Percentiles rank a stretch among this genome's conserved stretches.
Evolutionary conservation across 495 filamentous ascomycete species (phyloP).

Genomic region (Annulohypoxylon maeteangense): DNA sequence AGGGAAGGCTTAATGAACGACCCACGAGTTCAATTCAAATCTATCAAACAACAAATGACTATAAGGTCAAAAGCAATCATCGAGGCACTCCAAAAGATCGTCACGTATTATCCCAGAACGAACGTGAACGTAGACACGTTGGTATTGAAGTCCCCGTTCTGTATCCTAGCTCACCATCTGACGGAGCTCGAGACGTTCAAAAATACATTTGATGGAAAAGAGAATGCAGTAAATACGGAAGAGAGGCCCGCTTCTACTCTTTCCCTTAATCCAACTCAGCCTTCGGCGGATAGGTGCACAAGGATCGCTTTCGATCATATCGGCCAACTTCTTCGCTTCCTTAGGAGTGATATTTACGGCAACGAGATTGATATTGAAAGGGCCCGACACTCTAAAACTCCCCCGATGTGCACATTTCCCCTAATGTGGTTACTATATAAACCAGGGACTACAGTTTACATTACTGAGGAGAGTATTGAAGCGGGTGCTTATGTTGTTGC

Average conservation of each 20-base stretch:
- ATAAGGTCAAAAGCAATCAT: neutral
- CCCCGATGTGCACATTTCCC: neutral
- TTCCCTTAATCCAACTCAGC: neutral
- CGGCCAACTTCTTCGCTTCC: neutral
- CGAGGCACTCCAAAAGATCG: neutral
- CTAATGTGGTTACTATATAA: neutral
- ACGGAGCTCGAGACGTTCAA: neutral
- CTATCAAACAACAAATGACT: neutral
- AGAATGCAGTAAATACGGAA: neutral
- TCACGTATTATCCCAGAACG: neutral
- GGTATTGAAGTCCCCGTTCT: neutral
- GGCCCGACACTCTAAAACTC: neutral
- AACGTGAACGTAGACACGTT: neutral
- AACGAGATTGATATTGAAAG: neutral
- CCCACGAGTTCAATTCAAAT: neutral
- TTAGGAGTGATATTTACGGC: neutral
- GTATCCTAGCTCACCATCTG: neutral
- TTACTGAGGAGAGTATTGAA: neutral
- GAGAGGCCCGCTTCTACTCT: no score
- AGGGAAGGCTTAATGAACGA: neutral
- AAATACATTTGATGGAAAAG: neutral
- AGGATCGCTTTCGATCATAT: neutral
- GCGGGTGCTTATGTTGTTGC: neutral
- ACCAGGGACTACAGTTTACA: neutral
- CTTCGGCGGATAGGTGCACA: neutral